Conservation (phyloP, 495 filamentous ascomycete species). For the Xanthoparmelia taractica region DNA sequence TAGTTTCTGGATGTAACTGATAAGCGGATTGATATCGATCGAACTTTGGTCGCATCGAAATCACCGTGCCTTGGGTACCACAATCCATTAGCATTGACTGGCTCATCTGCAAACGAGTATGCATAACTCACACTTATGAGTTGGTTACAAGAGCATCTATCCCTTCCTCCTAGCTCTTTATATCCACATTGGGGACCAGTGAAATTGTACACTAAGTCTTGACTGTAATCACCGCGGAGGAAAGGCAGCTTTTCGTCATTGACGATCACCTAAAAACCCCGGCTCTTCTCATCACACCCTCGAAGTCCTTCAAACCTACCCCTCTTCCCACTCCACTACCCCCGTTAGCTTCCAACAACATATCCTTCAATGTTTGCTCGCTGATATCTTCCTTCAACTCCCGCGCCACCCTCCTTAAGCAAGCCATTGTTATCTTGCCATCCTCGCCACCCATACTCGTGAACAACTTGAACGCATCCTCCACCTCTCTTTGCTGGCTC, state of each 20-base stretch:
- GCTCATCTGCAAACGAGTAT: neutral
- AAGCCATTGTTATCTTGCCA: constrained; percentile 58
- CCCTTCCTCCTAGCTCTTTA: neutral
- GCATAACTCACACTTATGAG: neutral
- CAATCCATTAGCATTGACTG: neutral
- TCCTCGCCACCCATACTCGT: constrained; percentile 39
- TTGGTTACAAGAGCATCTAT: neutral
- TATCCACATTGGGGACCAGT: neutral
- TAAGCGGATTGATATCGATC: neutral
- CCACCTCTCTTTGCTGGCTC: constrained; percentile 58
- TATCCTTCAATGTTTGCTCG: constrained; percentile 77
- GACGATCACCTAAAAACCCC: constrained; percentile 58
- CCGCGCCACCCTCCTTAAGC: constrained; percentile 71
- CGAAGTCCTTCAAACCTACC: constrained; percentile 72
- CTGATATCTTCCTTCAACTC: constrained; percentile 71
- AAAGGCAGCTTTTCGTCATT: neutral
- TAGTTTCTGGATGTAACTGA: neutral
- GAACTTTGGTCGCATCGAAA: neutral
- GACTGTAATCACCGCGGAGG: neutral
- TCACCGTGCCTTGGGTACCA: neutral
- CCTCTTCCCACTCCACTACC: constrained; percentile 62
- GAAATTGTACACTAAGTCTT: neutral
- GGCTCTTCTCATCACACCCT: constrained; percentile 74
- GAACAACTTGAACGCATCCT: constrained; percentile 74
- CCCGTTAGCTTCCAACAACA: constrained; percentile 89